A percentile compares a stretch with the other conserved stretches of the same genome.
phyloP scores from a whole-genome alignment of 163 green algal species.

The Chlamydomonas reinhardtii region DNA sequence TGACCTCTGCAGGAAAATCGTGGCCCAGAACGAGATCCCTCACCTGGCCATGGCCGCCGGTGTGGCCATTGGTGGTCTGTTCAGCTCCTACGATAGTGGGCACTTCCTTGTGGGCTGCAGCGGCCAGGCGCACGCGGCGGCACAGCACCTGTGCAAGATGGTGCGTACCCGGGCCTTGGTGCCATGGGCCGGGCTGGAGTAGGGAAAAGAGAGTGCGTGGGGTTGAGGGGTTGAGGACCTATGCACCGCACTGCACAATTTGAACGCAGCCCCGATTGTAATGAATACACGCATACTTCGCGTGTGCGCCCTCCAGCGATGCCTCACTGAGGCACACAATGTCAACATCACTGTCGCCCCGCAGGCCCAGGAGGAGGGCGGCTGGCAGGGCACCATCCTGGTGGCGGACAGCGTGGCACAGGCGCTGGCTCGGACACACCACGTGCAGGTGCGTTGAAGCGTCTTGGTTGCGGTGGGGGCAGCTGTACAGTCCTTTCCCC shows the following conservation, averaged over 20 bases:
- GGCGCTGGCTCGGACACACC: slow-evolving; percentile 42
- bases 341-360: too few species aligned
- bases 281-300: too few species aligned
- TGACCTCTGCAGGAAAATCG: slow-evolving; percentile 10
- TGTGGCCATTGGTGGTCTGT: slow-evolving; percentile 43
- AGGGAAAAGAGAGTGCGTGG: too few species aligned
- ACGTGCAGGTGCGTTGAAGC: not conserved
- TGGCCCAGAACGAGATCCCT: slow-evolving; percentile 47
- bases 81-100: slow-evolving; percentile 49
- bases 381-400: slow-evolving; percentile 39
- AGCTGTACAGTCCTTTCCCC: too few species aligned
- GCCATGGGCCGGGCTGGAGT: not conserved
- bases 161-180: not conserved
- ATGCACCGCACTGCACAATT: too few species aligned
- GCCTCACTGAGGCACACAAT: too few species aligned
- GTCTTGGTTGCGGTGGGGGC: too few species aligned
- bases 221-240: too few species aligned
- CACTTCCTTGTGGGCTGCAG: slow-evolving; percentile 46
- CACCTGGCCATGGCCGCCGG: slow-evolving; percentile 40
- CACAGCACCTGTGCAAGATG: slow-evolving; percentile 36
- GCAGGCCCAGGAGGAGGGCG: slow-evolving; percentile 3
- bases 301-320: too few species aligned
- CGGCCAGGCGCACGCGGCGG: slow-evolving; percentile 32
- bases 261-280: too few species aligned
- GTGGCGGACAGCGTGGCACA: slow-evolving; percentile 34